A percentile compares a stretch with the other conserved stretches of the same genome.
These are phyloP conservation scores for Cyclotella kingstonii DNA, from an alignment of 108 stramenopile species.

Conservation along the genomic window DNA sequence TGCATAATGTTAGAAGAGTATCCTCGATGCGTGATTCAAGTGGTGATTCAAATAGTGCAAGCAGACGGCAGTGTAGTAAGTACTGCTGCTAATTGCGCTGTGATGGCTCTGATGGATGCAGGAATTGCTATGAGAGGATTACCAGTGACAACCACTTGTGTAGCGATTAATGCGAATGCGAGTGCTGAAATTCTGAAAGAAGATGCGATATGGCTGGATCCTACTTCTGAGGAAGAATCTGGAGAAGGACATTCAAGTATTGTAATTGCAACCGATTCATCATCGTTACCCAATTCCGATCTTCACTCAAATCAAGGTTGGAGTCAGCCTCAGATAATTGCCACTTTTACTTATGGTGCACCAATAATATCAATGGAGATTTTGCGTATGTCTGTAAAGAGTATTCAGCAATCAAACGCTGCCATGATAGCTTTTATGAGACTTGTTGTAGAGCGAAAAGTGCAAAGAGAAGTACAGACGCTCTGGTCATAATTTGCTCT, in stretches of 20 bases:
- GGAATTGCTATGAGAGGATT: conserved; percentile 72
- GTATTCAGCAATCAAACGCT: conserved; percentile 49
- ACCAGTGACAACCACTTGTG: conserved; percentile 79
- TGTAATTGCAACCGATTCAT: conserved; percentile 50
- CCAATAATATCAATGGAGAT: conserved; percentile 23
- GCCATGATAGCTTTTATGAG: conserved; percentile 81
- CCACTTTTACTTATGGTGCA: conserved; percentile 36
- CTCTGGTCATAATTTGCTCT: conserved; percentile 47
- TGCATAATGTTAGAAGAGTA: conserved; percentile 55
- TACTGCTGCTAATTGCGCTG: conserved; percentile 68
- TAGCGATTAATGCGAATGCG: conserved; percentile 16
- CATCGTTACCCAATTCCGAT: neutral
- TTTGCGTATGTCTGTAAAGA: conserved; percentile 44
- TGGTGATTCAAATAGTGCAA: conserved; percentile 74
- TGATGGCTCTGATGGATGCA: conserved; percentile 85
- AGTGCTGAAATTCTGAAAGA: neutral
- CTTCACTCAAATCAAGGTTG: neutral
- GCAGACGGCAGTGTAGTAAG: conserved; percentile 71
- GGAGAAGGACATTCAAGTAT: conserved; percentile 42
- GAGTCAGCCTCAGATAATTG: conserved; percentile 12
- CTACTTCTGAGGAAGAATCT: conserved; percentile 48
- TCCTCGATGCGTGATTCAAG: conserved; percentile 68
- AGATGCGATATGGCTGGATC: conserved; percentile 42
- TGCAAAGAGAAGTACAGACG: conserved; percentile 59
- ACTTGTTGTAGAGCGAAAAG: conserved; percentile 74